phyloP scores from a whole-genome alignment of 805 yeast genomes.

The Blastobotrys chiropterorum region DNA sequence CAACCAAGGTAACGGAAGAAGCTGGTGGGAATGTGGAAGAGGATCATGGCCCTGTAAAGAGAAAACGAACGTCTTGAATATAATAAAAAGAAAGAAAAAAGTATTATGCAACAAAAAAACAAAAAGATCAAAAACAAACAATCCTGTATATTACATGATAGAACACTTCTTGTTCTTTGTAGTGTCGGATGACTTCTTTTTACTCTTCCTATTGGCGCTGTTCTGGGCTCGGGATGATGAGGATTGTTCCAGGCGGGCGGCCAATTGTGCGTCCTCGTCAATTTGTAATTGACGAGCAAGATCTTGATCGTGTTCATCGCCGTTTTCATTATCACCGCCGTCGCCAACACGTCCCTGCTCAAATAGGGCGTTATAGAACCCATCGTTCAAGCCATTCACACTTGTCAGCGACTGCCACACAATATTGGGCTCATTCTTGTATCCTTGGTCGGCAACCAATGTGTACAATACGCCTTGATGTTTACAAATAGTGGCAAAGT shows the following conservation, averaged over 20 bases:
- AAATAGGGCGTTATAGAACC: conserved; percentile 62
- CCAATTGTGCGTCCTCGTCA: conserved; percentile 2
- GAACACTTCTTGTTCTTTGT: conserved; percentile 11
- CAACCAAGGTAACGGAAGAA: not conserved
- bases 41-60: not conserved
- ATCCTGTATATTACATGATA: conserved; percentile 14
- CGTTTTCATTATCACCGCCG: not conserved
- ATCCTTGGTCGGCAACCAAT: conserved; percentile 72
- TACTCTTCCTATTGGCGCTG: conserved; percentile 5
- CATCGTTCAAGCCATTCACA: conserved; percentile 62
- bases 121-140: not conserved
- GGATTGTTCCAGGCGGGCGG: conserved; percentile 4
- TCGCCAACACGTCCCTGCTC: conserved; percentile 31
- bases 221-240: not conserved
- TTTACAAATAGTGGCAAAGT: conserved; percentile 62
- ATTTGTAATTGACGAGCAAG: conserved; percentile 17
- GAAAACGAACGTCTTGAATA: not conserved
- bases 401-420: conserved; percentile 80
- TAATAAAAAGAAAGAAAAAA: not conserved
- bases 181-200: conserved; percentile 2
- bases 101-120: not conserved
- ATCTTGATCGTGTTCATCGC: conserved; percentile 20
- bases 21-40: not conserved
- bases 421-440: conserved; percentile 39
- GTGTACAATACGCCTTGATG: conserved; percentile 45